Base-by-base conservation (phyloP, 2,329 filamentous ascomycete genomes). In the Epichloe sylvatica region DNA sequence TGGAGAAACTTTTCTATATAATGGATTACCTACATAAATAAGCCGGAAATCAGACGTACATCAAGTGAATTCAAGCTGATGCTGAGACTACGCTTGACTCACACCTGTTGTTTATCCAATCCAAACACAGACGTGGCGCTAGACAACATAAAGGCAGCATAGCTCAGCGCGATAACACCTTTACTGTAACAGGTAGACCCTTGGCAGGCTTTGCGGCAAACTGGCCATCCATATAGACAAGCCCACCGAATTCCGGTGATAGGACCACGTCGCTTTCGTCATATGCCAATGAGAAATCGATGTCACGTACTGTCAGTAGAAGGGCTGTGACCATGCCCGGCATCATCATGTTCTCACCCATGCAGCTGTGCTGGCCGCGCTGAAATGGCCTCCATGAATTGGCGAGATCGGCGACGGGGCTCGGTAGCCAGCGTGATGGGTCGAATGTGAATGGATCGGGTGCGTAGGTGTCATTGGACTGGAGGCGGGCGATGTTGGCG, bases 281-380 rank as follows among this genome's bases (percentile, higher is more conserved):
- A 17, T 44, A 49, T 21, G 47, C 40, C 40, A 49, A 8, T 6
- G 40, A 43, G 4, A 44, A 30, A 12, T 44, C 40, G 6, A 49
- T 33, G 7, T 49, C 47, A 6, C 40, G 34, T 11, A 44, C 40
- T 4, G 40, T 49, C 21, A 44, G 39, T 19, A 49, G 19, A 15
- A 49, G 21, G 11, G 47, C 47, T 5, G 23, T 44, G 7, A 43
- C 46, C 19, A 48, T 12, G 2, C 38, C 46, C 30, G 46, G 46
- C 46, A 48, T 48, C 30, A 48, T 48, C 38, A 48, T 42, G 38
- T 48, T 48, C 46, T 48, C 46, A 13, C 46, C 46, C 46, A 48
- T 48, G 13, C 46, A 48, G 11, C 46, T 43, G 39, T 48, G 46
- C 39, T 48, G 46, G 17, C 46, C 46, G 13, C 46, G 38, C 39